Percentiles rank a stretch among this genome's conserved stretches.
Evolutionary conservation across 345 rosid genomes (phyloP).

Genomic region (Rhodomyrtus tomentosa): DNA sequence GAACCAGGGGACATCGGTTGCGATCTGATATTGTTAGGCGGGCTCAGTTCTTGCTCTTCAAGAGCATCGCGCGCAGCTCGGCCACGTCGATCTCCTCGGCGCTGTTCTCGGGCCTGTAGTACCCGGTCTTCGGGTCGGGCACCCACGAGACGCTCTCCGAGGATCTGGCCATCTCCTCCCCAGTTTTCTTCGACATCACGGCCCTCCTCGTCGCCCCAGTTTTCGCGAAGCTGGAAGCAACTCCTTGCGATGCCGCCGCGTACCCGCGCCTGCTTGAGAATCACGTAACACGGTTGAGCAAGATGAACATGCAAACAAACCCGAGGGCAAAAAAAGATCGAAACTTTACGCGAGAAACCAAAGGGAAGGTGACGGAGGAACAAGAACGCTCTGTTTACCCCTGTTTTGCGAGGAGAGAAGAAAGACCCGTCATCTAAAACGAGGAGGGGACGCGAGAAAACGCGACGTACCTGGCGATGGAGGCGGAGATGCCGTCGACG

Average conservation of each 20-base stretch:
- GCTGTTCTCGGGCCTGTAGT: slow-evolving; percentile 65
- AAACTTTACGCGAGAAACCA: neutral
- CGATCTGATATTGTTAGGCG: neutral
- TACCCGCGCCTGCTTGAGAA: slow-evolving; percentile 17
- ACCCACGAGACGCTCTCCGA: slow-evolving; percentile 52
- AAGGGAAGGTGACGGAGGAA: neutral
- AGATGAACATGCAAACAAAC: neutral
- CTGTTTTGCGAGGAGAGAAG: neutral
- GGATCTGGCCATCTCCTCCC: slow-evolving; percentile 26
- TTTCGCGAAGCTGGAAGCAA: slow-evolving; percentile 7
- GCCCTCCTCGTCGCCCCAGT: slow-evolving; percentile 9
- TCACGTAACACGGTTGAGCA: neutral
- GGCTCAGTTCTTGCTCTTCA: slow-evolving; percentile 46
- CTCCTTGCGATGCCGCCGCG: slow-evolving; percentile 19
- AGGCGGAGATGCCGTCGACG: slow-evolving; percentile 20
- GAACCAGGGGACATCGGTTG: neutral
- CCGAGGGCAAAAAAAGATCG: neutral
- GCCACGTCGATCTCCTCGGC: slow-evolving; percentile 56
- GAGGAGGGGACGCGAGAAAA: neutral
- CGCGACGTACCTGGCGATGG: slow-evolving; percentile 16
- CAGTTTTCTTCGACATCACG: slow-evolving; percentile 33
- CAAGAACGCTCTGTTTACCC: neutral
- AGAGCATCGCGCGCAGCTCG: slow-evolving; percentile 46
- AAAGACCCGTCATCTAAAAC: neutral
- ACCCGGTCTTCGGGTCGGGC: slow-evolving; percentile 83